Percentiles rank a stretch among this genome's conserved stretches.
These are phyloP conservation scores for Vitis rotundifolia DNA, from an alignment of 164 flowering plant genomes.

Conservation along the genomic window DNA sequence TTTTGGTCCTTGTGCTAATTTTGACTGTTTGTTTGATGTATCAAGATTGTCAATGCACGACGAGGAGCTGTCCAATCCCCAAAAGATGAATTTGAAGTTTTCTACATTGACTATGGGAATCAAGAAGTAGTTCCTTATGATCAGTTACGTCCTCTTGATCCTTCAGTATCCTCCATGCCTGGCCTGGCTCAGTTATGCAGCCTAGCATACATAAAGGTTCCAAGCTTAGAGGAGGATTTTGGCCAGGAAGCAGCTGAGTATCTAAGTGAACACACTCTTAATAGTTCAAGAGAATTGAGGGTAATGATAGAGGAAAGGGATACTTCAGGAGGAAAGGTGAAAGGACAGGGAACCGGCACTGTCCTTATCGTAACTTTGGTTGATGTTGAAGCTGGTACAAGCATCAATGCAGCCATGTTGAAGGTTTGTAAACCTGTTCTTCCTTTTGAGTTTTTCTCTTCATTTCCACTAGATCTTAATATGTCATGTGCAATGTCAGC, in stretches of 20 bases:
- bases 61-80: slow-evolving; percentile 74
- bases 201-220: slow-evolving; percentile 87
- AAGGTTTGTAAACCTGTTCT: slow-evolving; percentile 47
- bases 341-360: slow-evolving; percentile 94
- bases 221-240: slow-evolving; percentile 76
- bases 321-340: slow-evolving; percentile 83
- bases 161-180: slow-evolving; percentile 74
- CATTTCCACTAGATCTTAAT: not conserved
- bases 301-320: slow-evolving; percentile 85
- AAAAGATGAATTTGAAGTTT: slow-evolving; percentile 84
- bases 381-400: slow-evolving; percentile 61
- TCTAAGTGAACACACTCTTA: slow-evolving; percentile 57
- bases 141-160: slow-evolving; percentile 71
- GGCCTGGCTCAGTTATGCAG: slow-evolving; percentile 90
- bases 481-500: too few relatives aligned
- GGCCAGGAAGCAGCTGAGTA: slow-evolving; percentile 87
- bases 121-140: slow-evolving; percentile 79
- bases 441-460: not conserved
- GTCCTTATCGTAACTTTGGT: slow-evolving; percentile 65
- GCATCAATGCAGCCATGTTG: slow-evolving; percentile 79
- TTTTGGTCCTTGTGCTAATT: not conserved
- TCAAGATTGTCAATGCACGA: slow-evolving; percentile 85
- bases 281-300: slow-evolving; percentile 57
- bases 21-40: not conserved
- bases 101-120: slow-evolving; percentile 95